Percentiles rank a stretch among this genome's conserved stretches.
Conservation (phyloP, 257 asterid species). For the Solanum chaucha region DNA sequence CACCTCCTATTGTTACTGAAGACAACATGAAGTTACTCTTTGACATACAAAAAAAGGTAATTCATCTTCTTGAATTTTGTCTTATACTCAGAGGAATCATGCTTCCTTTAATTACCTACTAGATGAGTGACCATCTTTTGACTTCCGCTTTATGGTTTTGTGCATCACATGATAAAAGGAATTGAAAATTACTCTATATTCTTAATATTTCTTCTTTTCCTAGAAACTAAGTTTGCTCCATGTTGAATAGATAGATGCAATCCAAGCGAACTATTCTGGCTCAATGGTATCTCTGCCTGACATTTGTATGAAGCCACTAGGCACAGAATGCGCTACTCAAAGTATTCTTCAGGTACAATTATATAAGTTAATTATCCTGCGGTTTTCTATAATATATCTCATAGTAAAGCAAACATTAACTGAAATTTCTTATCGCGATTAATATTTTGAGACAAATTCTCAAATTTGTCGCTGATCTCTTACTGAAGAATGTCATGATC, state of each 20-base stretch:
- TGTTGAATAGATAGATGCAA: slow-evolving; percentile 75
- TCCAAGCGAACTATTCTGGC: slow-evolving; percentile 80
- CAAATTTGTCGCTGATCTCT: background rate
- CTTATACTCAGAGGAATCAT: background rate
- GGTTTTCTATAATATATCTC: background rate
- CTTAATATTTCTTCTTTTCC: background rate
- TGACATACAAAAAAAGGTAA: slow-evolving; percentile 85
- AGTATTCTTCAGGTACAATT: slow-evolving; percentile 82
- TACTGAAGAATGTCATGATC: background rate
- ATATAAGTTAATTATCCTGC: background rate
- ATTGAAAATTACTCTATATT: background rate
- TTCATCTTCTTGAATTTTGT: background rate
- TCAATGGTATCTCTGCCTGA: slow-evolving; percentile 74
- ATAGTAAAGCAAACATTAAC: background rate
- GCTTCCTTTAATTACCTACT: background rate
- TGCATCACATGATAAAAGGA: background rate
- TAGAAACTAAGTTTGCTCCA: slow-evolving; percentile 5
- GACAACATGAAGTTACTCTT: slow-evolving; percentile 78
- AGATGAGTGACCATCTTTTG: background rate
- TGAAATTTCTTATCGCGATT: background rate
- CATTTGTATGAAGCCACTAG: slow-evolving; percentile 98
- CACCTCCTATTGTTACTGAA: slow-evolving; percentile 81
- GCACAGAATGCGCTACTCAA: slow-evolving; percentile 95
- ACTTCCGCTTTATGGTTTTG: background rate
- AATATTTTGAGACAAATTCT: background rate